Base-by-base conservation (phyloP, 331 rosid genomes). In the Erythrophleum ivorense region DNA sequence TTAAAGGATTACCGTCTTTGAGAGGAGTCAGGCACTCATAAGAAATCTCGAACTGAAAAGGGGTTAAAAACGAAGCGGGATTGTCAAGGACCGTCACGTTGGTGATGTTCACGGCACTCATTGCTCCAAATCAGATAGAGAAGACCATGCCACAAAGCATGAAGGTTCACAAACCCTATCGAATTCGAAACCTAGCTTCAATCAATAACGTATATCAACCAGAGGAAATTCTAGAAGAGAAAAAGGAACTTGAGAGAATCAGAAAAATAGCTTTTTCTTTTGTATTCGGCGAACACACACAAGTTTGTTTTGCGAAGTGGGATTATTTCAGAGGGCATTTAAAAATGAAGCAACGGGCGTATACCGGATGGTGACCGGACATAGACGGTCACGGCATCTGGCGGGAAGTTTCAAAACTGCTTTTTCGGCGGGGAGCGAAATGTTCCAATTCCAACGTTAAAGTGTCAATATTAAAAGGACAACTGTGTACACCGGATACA, bases 41-140 rank as follows among this genome's bases (percentile, higher is more conserved):
- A 73, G 98, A 94, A 82, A 94, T 91, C 93, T 94, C 97, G 81
- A 94, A 94, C 91, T 90, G 95, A 76, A 90, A 92, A 0, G 97
- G 97, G 9, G 82, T 66, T n/a, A 89, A 81, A 79, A 91, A 94
- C 36, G 91, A 87, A 10, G 89, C 92, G 2, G 90, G 95, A 75
- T 94, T 89, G 62, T 92, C 97, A 6, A 94, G 93, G 50, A 94
- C 93, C 1, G 94, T 76, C 12, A 91, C 88, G 92, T 92, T 94
- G 9, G 96, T 90, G 85, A 94, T 89, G 85, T 92, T 90, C 13
- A 91, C 95, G 0, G 89, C 97, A 70, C 94, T 94, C 91, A 89
- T 89, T 80, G 80, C 63, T 31, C 63, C 36, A 24, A 60, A 84
- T 14, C 66, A 40, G 71, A 81, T 8, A 7, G 46, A 45, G 57